phyloP scores from a whole-genome alignment of 306 rosid genomes.

The Phaseolus lunatus region DNA sequence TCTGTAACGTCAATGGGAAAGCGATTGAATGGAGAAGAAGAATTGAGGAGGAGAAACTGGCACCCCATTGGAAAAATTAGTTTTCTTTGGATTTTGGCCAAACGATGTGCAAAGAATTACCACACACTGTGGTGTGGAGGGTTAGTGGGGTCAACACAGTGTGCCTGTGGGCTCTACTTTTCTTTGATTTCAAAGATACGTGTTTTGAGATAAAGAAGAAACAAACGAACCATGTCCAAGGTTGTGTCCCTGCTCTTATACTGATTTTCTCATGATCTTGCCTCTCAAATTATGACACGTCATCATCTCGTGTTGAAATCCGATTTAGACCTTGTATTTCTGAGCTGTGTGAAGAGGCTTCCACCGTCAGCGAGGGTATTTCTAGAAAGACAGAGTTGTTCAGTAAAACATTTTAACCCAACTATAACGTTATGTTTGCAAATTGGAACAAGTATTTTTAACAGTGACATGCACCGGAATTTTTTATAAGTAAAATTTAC shows the following conservation, averaged over 20 bases:
- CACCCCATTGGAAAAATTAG: slow-evolving; percentile 6
- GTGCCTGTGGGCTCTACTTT: not conserved
- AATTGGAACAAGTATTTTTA: no score
- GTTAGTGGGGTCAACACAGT: slow-evolving; percentile 35
- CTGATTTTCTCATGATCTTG: not conserved
- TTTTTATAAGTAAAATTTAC: no score
- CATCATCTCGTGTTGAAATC: not conserved
- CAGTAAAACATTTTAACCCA: no score
- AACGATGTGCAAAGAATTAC: slow-evolving; percentile 22
- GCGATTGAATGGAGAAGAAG: slow-evolving; percentile 24
- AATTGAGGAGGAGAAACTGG: not conserved
- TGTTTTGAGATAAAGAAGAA: slow-evolving; percentile 3
- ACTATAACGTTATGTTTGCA: no score
- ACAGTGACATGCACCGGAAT: no score
- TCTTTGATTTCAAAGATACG: slow-evolving; percentile 32
- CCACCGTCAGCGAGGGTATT: slow-evolving; percentile 43
- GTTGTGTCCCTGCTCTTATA: slow-evolving; percentile 1
- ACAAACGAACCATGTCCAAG: not conserved
- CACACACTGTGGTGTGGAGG: slow-evolving; percentile 32
- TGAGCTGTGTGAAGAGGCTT: not conserved
- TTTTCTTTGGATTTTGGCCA: slow-evolving; percentile 16
- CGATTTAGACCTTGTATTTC: not conserved
- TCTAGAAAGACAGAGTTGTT: not conserved
- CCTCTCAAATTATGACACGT: slow-evolving; percentile 13
- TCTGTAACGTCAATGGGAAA: slow-evolving; percentile 11